Percentiles rank a stretch among this genome's conserved stretches.
Conservation (phyloP, 768 basidiomycete genomes). For the Xerocomellus amylosporus region DNA sequence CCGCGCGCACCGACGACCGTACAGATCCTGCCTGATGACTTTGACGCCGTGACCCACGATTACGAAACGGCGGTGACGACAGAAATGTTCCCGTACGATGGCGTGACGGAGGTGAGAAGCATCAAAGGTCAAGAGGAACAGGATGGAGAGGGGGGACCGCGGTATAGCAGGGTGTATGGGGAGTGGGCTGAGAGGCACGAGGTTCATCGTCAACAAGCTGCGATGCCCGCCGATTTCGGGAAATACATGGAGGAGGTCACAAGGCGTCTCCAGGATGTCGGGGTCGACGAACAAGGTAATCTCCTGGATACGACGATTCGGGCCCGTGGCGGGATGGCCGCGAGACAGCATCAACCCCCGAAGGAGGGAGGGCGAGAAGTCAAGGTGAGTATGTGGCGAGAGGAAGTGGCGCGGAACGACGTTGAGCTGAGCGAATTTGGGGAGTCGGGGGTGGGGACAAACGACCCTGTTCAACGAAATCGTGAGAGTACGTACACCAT, state of each 20-base stretch:
- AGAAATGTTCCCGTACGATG: constrained; percentile 23
- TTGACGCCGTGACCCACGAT: constrained; percentile 30
- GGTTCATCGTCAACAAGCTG: constrained; percentile 24
- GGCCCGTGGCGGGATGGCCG: constrained; percentile 1
- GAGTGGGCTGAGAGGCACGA: constrained; percentile 33
- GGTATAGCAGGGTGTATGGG: constrained; percentile 32
- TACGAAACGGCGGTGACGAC: constrained; percentile 27
- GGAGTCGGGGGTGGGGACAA: constrained; percentile 11
- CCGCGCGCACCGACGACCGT: constrained; percentile 33
- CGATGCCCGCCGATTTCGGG: constrained; percentile 26
- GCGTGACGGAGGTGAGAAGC: constrained; percentile 23
- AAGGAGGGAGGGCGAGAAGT: constrained; percentile 18
- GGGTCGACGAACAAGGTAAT: constrained; percentile 29
- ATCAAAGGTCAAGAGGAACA: constrained; percentile 7
- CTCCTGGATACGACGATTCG: constrained; percentile 18
- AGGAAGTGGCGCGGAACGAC: constrained; percentile 46
- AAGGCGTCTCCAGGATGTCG: constrained; percentile 36
- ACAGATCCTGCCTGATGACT: constrained; percentile 31
- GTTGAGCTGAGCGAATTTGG: constrained; percentile 22
- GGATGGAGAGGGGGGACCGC: constrained; percentile 4
- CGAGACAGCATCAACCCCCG: constrained; percentile 7
- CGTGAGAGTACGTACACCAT: constrained; percentile 10
- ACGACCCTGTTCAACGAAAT: constrained; percentile 12
- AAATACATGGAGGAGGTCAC: constrained; percentile 32
- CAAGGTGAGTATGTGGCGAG: constrained; percentile 55